A percentile compares a stretch with the other conserved stretches of the same genome.
phyloP scores from a whole-genome alignment of 163 green algal species.

The Chlorella variabilis region DNA sequence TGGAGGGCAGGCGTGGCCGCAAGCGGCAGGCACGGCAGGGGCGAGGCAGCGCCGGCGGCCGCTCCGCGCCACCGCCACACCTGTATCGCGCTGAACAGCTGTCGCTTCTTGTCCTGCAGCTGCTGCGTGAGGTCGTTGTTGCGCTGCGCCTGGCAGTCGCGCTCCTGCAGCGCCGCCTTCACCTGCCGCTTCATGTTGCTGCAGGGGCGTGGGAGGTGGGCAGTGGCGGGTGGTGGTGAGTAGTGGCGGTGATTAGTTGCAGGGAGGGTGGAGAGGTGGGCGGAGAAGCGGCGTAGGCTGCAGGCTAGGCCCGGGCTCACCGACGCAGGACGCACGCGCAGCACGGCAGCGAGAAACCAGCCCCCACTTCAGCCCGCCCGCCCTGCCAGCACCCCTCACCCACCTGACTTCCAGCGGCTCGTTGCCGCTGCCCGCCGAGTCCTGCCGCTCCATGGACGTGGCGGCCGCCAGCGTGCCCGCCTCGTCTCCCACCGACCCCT shows the following conservation, averaged over 20 bases:
- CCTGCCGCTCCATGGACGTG: slow-evolving; percentile 34
- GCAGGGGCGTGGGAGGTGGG: background rate
- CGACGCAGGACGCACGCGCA: too few species aligned
- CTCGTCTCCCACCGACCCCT: slow-evolving; percentile 30
- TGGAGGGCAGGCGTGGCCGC: too few species aligned
- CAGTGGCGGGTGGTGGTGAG: too few species aligned
- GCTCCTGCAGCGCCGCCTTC: slow-evolving; percentile 5
- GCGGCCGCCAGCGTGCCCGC: slow-evolving; percentile 29
- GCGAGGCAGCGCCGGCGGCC: too few species aligned
- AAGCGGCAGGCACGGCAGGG: background rate
- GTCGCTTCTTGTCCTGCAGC: slow-evolving; percentile 46
- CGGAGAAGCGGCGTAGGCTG: too few species aligned
- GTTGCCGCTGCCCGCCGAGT: slow-evolving; percentile 43
- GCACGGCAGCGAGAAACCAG: too few species aligned
- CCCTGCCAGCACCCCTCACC: background rate
- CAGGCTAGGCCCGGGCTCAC: too few species aligned
- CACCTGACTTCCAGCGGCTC: slow-evolving; percentile 29
- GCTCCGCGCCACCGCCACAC: too few species aligned
- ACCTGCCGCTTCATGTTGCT: slow-evolving; percentile 35
- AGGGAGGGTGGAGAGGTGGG: too few species aligned
- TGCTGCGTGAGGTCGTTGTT: slow-evolving; percentile 34
- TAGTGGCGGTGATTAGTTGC: too few species aligned
- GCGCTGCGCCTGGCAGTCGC: slow-evolving; percentile 12
- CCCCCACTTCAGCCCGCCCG: too few species aligned
- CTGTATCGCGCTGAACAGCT: slow-evolving; percentile 39